Evolutionary conservation across 768 basidiomycete species (phyloP), one percentile per base, ranked within the genome.

Genomic region (Roridomyces roridus): DNA sequence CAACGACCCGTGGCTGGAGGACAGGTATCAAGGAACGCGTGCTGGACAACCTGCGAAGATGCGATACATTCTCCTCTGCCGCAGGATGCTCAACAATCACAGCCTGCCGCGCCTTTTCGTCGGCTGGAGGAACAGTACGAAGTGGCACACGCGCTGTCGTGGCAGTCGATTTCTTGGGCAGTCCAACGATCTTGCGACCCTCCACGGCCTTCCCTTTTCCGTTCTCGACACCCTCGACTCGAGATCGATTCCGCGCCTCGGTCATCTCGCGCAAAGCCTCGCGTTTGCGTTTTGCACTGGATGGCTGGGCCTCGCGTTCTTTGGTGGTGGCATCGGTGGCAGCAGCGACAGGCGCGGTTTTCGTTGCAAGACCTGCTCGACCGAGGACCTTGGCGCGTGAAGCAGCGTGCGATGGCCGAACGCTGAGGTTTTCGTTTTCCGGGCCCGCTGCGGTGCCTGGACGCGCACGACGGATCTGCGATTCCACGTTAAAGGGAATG

Each of bases 251-350:
- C 20, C 51, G 60, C 46, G 29, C n/a, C 12, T 26, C 51, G 2
- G 29, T 54, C 29, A 62, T 31, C 48, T 62, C 57, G 35, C 53
- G 47, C 41, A 62, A 28, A 9, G 61, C 61, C 34, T 55, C 44
- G 4, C 61, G 56, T 24, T 62, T 62, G 9, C 61, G 61, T n/a
- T 62, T 62, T 35, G 52, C 60, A 48, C 51, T 57, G 23, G 45
- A 44, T n/a, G n/a, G n/a, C 28, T 34, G 31, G 14, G 25, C 43
- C 18, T 55, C 61, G 42, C 25, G 18, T 31, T 49, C 55, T 21
- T 54, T 53, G 51, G 47, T 55, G 53, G 37, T 20, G 17, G 17
- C 28, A 51, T 31, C 50, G 37, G 36, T 34, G 50, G 50, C n/a
- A 10, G 17, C 25, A n/a, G n/a, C n/a, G n/a, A n/a, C n/a, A 11